Base-by-base conservation (phyloP, 257 asterid genomes). In the Fraxinus anomala region DNA sequence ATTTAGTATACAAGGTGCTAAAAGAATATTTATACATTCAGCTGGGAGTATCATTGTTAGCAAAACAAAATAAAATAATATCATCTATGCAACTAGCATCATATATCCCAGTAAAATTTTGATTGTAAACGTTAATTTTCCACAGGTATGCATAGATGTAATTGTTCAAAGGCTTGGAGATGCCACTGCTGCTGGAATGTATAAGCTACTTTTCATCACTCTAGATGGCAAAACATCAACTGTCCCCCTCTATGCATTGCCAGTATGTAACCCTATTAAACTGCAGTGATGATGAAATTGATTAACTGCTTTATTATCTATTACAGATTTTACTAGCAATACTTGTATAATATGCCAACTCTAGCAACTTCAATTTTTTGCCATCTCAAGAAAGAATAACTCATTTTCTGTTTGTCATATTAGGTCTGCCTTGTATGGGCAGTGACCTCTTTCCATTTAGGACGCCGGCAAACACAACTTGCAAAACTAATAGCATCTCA, bases 101-200 rank as follows among this genome's bases (percentile, higher is more conserved):
- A 12, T 42, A 40, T 54, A 14, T 44, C 26, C 11, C 13, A 9
- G 6, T 36, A 21, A 26, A 8, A 10, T 40, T n/a, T 17, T 82
- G 67, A 72, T 72, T 19, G 21, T 17, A 34, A 42, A 21, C 73
- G 47, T 86, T 49, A 68, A 66, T 86, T 56, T 61, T 34, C 72
- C 28, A 26, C 90, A 94, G 99, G 96, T 96, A 68, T 92, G 99
- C 92, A 92, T 96, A 83, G 98, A 96, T 79, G 99, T 96, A 59
- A 91, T 96, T 37, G 97, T 96, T 87, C 99, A 91, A 82, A 88
- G 99, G 87, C 92, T 96, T 21, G 99, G 99, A 76, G 98, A 93
- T 72, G 99, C 98, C 59, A 88, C 99, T 75, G 97, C 99, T 82
- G 98, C 99, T 63, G 97, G 94, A 84, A 87, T 93, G 92, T 93